A percentile compares a stretch with the other conserved stretches of the same genome.
Conservation (phyloP, 2,329 filamentous ascomycete genomes). For the Trichophyton mentagrophytes region DNA sequence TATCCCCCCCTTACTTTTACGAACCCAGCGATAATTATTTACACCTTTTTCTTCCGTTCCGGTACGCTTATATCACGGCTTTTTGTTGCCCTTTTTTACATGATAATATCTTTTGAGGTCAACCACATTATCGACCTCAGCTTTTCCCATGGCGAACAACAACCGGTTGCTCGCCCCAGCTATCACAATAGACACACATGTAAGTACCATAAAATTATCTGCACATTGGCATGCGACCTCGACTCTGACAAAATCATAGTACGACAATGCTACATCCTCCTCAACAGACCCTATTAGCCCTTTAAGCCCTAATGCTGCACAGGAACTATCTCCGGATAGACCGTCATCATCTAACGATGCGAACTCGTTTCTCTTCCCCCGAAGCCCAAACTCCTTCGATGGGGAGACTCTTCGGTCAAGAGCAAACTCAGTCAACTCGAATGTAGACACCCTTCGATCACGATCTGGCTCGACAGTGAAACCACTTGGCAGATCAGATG, state of each 20-base stretch:
- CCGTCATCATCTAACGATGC: slow-evolving; percentile 11
- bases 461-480: slow-evolving; percentile 24
- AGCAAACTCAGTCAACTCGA: slow-evolving; percentile 30
- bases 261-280: slow-evolving; percentile 6
- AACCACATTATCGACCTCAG: neutral
- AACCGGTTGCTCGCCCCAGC: slow-evolving; percentile 13
- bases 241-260: slow-evolving; percentile 7
- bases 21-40: neutral
- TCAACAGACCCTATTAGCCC: slow-evolving; percentile 4
- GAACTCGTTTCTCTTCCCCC: slow-evolving; percentile 11
- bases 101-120: neutral
- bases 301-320: neutral
- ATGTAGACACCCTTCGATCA: slow-evolving; percentile 23
- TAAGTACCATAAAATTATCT: slow-evolving; percentile 4
- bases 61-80: neutral
- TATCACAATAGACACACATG: slow-evolving; percentile 13
- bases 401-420: slow-evolving; percentile 34
- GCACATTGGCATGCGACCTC: too few relatives aligned
- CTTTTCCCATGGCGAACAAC: slow-evolving; percentile 11
- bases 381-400: slow-evolving; percentile 20
- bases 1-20: neutral
- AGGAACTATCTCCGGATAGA: slow-evolving; percentile 9
- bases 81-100: neutral
- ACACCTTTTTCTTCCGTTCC: neutral
- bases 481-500: slow-evolving; percentile 8